A percentile compares a stretch with the other conserved stretches of the same genome.
phyloP scores from a whole-genome alignment of 2,329 filamentous ascomycete genomes.

The Keithomyces neogunnii region DNA sequence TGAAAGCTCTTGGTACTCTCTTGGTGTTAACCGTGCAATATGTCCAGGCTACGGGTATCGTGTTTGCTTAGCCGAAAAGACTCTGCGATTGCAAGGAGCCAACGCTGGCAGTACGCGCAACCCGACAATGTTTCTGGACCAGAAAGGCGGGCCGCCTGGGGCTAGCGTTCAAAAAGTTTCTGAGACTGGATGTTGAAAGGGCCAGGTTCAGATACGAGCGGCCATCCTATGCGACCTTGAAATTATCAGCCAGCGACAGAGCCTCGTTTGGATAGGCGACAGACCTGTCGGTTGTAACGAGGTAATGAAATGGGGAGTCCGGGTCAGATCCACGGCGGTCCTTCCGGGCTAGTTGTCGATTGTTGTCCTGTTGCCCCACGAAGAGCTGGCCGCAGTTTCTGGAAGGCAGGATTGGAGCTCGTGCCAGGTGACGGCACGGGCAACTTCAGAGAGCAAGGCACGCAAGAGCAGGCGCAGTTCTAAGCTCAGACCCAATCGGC shows the following conservation, averaged over 20 bases:
- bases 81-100: not conserved
- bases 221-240: not conserved
- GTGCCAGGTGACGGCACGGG: not conserved
- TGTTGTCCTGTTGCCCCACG: not conserved
- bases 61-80: not conserved
- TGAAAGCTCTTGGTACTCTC: conserved; percentile 10
- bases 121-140: not conserved
- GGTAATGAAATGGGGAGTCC: not conserved
- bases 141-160: not conserved
- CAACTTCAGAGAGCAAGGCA: not conserved
- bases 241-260: not conserved
- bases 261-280: not conserved
- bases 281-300: not conserved
- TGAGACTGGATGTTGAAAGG: not conserved
- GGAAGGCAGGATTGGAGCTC: not conserved
- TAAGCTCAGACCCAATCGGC: not conserved
- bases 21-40: not conserved
- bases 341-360: not conserved
- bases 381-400: not conserved
- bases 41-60: not conserved
- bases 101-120: no score
- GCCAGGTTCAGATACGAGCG: not conserved
- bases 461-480: not conserved
- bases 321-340: not conserved
- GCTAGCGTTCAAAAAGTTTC: not conserved